Evolutionary conservation across 768 basidiomycete genomes (phyloP), one percentile per base, ranked within the genome.

Genomic region (Cystobasidium tubakii): DNA sequence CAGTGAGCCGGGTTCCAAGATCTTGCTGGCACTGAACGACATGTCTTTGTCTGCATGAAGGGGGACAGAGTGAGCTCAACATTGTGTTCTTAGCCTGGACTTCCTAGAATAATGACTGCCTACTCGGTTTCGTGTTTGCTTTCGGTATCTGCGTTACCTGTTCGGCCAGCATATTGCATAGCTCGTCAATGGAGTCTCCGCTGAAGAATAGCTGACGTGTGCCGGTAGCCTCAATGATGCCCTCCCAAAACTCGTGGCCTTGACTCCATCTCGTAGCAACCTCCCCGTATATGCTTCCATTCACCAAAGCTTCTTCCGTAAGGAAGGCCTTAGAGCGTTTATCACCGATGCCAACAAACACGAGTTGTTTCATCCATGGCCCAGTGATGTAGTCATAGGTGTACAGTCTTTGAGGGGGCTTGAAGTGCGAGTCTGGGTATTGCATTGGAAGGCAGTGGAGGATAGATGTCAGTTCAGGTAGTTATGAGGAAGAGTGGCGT

Each of bases 351-450:
- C 66, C 66, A 6, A 25, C 43, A 31, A 53, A 46, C 25, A 67
- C 66, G 10, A 67, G 25, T 13, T 50, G 36, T 12, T 67, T 50
- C 44, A 50, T 67, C 44, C 42, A 67, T 3, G 43, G n/a, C 2
- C 66, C 66, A 9, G 50, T 54, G 66, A 67, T 67, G 27, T 67
- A 67, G 27, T 67, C 44, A 50, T 46, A 67, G 29, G 66, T 27
- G 43, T 50, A 67, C 10, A 67, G 44, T 31, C 53, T 50, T 13
- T 13, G 13, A 7, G 66, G 66, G 15, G 46, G 42, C 23, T 29
- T 29, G 50, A 67, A 53, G 23, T 39, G 44, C 6, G 66, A 67
- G n/a, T 42, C 66, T 65, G 34, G 4, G 17, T 7, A 17, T 12
- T 19, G 57, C 57, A 39, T 39, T 31, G 34, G 15, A 62, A 29